Conservation (phyloP, 495 filamentous ascomycete genomes). For the Staphylotrichum longicolle region DNA sequence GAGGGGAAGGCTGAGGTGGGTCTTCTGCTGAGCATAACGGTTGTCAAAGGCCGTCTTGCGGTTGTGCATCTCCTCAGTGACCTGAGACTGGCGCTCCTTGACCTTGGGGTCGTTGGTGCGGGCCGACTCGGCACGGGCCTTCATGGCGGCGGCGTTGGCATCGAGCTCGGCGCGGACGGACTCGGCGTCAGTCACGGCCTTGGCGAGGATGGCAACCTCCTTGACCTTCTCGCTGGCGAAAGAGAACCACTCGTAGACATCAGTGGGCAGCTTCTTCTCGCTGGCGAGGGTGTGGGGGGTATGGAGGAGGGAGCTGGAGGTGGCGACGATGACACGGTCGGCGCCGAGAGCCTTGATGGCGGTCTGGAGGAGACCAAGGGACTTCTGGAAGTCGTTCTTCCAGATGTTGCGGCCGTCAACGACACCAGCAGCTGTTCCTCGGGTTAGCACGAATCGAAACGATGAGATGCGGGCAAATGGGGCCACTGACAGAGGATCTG, state of each 20-base stretch:
- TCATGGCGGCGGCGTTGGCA: constrained; percentile 88
- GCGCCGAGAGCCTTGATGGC: constrained; percentile 91
- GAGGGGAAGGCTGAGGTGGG: constrained; percentile 82
- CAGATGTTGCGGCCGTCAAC: constrained; percentile 99
- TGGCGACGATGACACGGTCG: constrained; percentile 93
- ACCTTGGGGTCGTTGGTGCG: constrained; percentile 95
- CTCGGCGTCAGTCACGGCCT: constrained; percentile 88
- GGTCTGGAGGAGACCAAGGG: constrained; percentile 82
- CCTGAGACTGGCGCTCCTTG: constrained; percentile 86
- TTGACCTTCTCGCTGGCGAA: constrained; percentile 93
- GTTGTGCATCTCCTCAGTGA: constrained; percentile 82
- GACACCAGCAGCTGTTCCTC: constrained; percentile 66
- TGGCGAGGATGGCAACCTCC: constrained; percentile 90
- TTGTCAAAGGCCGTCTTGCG: constrained; percentile 82
- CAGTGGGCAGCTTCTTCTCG: constrained; percentile 92
- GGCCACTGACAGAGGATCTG: constrained; percentile 63
- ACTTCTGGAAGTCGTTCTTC: constrained; percentile 96
- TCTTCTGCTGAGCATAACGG: constrained; percentile 81
- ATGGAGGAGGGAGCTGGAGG: constrained; percentile 95
- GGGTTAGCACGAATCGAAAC: background rate
- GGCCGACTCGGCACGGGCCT: constrained; percentile 82
- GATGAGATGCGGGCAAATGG: background rate
- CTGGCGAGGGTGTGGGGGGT: constrained; percentile 94
- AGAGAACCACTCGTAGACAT: constrained; percentile 97
- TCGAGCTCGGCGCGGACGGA: constrained; percentile 81